A percentile compares a stretch with the other conserved stretches of the same genome.
These are phyloP conservation scores for Cucurbita moschata DNA, from an alignment of 306 rosid genomes.

Conservation along the genomic window DNA sequence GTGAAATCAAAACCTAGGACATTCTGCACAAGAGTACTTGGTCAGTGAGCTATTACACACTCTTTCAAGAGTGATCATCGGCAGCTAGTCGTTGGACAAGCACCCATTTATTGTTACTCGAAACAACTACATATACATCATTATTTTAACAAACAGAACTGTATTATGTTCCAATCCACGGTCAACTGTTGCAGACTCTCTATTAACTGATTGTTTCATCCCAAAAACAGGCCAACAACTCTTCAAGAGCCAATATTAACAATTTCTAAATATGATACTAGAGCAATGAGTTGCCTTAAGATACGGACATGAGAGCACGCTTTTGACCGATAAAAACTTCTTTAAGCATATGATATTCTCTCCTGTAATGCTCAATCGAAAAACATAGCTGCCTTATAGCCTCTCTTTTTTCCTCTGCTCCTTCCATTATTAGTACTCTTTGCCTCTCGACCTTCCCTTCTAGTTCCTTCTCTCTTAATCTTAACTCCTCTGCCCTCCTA, in stretches of 20 bases:
- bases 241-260: neutral
- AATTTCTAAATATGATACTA: neutral
- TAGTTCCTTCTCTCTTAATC: conserved; percentile 32
- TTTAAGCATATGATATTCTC: conserved; percentile 40
- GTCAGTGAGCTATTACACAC: no score
- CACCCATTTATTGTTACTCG: neutral
- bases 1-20: neutral
- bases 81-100: neutral
- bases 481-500: conserved; percentile 33
- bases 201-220: neutral
- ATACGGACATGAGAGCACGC: conserved; percentile 49
- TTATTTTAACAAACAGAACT: neutral
- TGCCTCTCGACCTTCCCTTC: conserved; percentile 63
- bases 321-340: conserved; percentile 37
- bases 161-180: neutral
- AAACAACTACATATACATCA: conserved; percentile 1
- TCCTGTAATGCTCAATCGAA: conserved; percentile 74
- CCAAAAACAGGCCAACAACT: neutral
- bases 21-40: neutral
- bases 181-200: neutral
- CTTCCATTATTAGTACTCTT: conserved; percentile 37
- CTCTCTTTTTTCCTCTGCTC: conserved; percentile 85
- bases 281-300: conserved; percentile 12
- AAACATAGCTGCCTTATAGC: conserved; percentile 82
- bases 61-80: neutral